A percentile compares a stretch with the other conserved stretches of the same genome.
Conservation (phyloP, 441 rosid genomes). For the Populus hybrid region DNA sequence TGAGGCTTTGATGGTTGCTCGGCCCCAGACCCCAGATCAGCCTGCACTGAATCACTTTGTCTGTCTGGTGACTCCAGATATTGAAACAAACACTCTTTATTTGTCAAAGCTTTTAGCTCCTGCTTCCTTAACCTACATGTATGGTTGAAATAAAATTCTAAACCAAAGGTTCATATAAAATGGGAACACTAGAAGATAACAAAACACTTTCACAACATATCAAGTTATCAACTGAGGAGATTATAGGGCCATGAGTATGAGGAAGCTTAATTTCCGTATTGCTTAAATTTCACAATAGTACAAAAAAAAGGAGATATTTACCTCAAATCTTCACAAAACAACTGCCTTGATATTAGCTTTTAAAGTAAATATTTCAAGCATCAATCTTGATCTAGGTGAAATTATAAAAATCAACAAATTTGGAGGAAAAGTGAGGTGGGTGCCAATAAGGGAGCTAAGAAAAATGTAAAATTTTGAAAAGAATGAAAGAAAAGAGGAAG, state of each 20-base stretch:
- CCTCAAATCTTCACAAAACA: too few species aligned
- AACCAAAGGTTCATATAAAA: background rate
- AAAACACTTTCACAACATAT: background rate
- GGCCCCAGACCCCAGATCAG: slow-evolving; percentile 29
- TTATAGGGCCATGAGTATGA: too few species aligned
- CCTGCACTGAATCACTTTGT: slow-evolving; percentile 29
- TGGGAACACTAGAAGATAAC: background rate
- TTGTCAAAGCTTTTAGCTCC: slow-evolving; percentile 48
- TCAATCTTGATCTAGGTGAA: too few species aligned
- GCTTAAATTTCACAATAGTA: background rate
- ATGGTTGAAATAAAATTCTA: slow-evolving; percentile 3
- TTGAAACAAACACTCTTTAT: slow-evolving; percentile 31
- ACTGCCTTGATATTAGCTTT: too few species aligned
- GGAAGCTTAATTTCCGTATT: background rate
- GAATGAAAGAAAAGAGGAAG: too few species aligned
- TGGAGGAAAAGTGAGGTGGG: too few species aligned
- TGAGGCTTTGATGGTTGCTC: slow-evolving; percentile 33
- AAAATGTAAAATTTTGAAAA: too few species aligned
- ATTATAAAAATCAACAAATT: too few species aligned
- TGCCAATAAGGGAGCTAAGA: too few species aligned
- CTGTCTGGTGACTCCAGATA: slow-evolving; percentile 47
- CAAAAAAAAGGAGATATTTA: too few species aligned
- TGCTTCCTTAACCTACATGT: slow-evolving; percentile 61
- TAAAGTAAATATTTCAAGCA: too few species aligned
- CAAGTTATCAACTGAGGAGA: too few species aligned